A percentile compares a stretch with the other conserved stretches of the same genome.
Conservation (phyloP, 306 rosid genomes). For the Crotalaria pallida region DNA sequence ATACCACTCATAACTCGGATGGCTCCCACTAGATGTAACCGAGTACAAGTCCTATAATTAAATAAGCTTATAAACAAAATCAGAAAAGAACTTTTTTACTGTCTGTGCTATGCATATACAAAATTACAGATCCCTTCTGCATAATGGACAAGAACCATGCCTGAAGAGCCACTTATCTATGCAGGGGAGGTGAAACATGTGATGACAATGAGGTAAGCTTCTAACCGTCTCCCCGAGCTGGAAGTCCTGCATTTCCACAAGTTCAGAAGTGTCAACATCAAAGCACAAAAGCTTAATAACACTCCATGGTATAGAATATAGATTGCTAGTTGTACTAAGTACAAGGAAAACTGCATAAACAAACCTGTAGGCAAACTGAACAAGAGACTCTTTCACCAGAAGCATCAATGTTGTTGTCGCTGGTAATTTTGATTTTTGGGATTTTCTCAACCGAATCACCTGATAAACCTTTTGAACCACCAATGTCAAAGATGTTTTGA, state of each 20-base stretch:
- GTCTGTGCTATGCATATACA: constrained; percentile 40
- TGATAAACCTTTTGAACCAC: constrained; percentile 80
- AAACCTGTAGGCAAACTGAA: constrained; percentile 97
- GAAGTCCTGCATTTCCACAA: constrained; percentile 62
- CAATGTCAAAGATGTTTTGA: constrained; percentile 78
- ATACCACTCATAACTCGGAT: constrained; percentile 23
- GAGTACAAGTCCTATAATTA: constrained; percentile 34
- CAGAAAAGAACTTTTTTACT: constrained; percentile 21
- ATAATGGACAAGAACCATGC: constrained; percentile 96
- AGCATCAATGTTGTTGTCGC: constrained; percentile 63
- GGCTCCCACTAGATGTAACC: constrained; percentile 28
- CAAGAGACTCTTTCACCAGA: constrained; percentile 82
- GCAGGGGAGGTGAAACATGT: constrained; percentile 97
- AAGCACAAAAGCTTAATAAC: background rate
- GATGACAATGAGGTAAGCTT: constrained; percentile 95
- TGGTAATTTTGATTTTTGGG: constrained; percentile 70
- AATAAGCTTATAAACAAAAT: constrained; percentile 43
- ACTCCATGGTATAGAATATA: background rate
- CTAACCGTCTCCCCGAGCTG: constrained; percentile 91
- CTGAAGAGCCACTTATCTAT: constrained; percentile 94
- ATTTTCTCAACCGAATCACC: constrained; percentile 81
- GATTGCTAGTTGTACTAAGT: background rate
- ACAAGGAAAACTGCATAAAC: background rate
- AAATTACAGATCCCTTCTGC: constrained; percentile 94
- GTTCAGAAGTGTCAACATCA: constrained; percentile 22